Evolutionary conservation across 1,139 yeast genomes (phyloP), one percentile per base, ranked within the genome.

Genomic region (Suhomyces taliae): DNA sequence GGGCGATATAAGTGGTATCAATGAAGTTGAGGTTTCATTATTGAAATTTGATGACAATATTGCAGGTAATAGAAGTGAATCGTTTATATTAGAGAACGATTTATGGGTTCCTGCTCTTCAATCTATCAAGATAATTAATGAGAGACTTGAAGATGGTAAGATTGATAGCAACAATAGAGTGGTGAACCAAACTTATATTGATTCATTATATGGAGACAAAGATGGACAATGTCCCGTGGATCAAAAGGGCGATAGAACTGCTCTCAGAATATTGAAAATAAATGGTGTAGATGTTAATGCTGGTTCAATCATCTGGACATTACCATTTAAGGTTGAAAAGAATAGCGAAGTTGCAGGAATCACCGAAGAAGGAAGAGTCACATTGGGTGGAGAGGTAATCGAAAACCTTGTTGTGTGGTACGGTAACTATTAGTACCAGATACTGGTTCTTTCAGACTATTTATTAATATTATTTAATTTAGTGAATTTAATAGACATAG

Each of bases 71-170:
- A 14, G 26, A 7, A 36, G 34, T 1, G 37, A 41, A 2, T 37
- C 52, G 34, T 48, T 40, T 11, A 53, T 60, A 27, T 33, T 53
- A 7, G 54, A 48, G 6, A 54, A 59, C 29, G 74, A 70, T 56
- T 51, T 63, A 32, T 70, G 78, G 73, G 64, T 72, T 43, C 69
- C 76, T 2, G 53, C 57, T 24, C 53, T 78, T 3, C 57, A 58
- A 8, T 65, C 75, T 1, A 53, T 78, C 8, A 57, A 79, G 36
- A 36, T 78, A 3, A 57, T 60, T 10, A 46, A 78, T 27, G 85
- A 80, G 55, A 59, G 65, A 24, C 53, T 78, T 31, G 51, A 44
- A 8, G 53, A 59, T 0, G 74, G 71, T 0, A 41, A 57, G 1
- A 53, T 77, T 7, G 82, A 78, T 49, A 39, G 64, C 1, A 36